phyloP scores from a whole-genome alignment of 495 filamentous ascomycete species.

The Pyrenopolyporus hunteri region DNA sequence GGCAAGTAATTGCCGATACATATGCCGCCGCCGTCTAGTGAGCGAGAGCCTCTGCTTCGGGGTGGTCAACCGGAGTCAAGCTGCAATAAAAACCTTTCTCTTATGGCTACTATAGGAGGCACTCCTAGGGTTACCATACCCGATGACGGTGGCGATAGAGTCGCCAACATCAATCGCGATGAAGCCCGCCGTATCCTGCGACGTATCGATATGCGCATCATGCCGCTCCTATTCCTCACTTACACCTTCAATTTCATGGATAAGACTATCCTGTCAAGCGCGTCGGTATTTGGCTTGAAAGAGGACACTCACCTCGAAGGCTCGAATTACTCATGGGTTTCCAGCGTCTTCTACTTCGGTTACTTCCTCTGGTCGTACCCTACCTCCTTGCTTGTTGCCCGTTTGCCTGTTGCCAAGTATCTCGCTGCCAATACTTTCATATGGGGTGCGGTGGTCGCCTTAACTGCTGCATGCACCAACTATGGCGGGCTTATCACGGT shows the following conservation, averaged over 20 bases:
- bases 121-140: background rate
- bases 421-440: conserved; percentile 38
- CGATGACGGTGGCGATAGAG: background rate
- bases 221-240: conserved; percentile 41
- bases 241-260: conserved; percentile 48
- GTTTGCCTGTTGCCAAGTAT: conserved; percentile 43
- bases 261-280: conserved; percentile 46
- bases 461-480: conserved; percentile 73
- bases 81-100: background rate
- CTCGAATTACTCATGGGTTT: conserved; percentile 47
- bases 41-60: conserved; percentile 23
- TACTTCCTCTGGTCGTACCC: conserved; percentile 44
- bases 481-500: conserved; percentile 72
- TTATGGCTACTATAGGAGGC: conserved; percentile 11
- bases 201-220: conserved; percentile 42
- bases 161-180: conserved; percentile 16
- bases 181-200: conserved; percentile 35
- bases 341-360: conserved; percentile 47
- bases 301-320: conserved; percentile 44
- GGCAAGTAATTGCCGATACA: conserved; percentile 10
- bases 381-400: conserved; percentile 38
- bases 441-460: conserved; percentile 73
- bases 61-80: conserved; percentile 15
- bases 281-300: conserved; percentile 44
- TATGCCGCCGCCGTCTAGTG: conserved; percentile 12